phyloP scores from a whole-genome alignment of 257 asterid genomes.

The Salvia splendens region DNA sequence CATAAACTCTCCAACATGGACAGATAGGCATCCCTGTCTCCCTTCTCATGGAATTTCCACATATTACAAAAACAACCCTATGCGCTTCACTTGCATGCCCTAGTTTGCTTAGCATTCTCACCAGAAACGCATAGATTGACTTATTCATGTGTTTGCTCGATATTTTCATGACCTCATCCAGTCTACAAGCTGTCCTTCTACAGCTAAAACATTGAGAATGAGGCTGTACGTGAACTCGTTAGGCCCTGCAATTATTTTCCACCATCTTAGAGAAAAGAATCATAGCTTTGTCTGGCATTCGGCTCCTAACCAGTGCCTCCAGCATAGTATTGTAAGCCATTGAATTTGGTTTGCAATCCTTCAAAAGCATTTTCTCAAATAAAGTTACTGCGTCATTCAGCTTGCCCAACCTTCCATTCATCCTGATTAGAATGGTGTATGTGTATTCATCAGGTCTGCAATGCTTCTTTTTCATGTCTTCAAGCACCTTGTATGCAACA shows the following conservation, averaged over 20 bases:
- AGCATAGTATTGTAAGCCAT: conserved; percentile 83
- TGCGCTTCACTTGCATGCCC: conserved; percentile 94
- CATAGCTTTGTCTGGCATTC: conserved; percentile 63
- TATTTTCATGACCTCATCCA: conserved; percentile 76
- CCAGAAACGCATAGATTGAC: conserved; percentile 78
- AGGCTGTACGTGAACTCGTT: conserved; percentile 84
- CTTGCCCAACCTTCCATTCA: conserved; percentile 73
- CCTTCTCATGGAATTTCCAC: conserved; percentile 91
- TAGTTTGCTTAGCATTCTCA: conserved; percentile 68
- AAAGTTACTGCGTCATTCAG: conserved; percentile 62
- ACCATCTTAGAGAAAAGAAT: conserved; percentile 81
- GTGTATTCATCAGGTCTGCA: conserved; percentile 87
- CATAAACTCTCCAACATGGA: conserved; percentile 91
- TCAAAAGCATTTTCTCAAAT: conserved; percentile 78
- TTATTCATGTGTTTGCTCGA: conserved; percentile 80
- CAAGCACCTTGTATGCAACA: conserved; percentile 60
- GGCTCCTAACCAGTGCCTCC: conserved; percentile 69
- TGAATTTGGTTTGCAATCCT: conserved; percentile 69
- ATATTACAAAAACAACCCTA: conserved; percentile 80
- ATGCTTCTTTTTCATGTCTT: conserved; percentile 78
- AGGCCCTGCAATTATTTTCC: conserved; percentile 78
- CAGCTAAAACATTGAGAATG: conserved; percentile 63
- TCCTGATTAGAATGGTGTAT: conserved; percentile 77
- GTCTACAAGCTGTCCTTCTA: conserved; percentile 75
- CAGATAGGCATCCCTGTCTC: conserved; percentile 80